phyloP scores from a whole-genome alignment of 2,329 filamentous ascomycete genomes.

The Cladosporium sp. region DNA sequence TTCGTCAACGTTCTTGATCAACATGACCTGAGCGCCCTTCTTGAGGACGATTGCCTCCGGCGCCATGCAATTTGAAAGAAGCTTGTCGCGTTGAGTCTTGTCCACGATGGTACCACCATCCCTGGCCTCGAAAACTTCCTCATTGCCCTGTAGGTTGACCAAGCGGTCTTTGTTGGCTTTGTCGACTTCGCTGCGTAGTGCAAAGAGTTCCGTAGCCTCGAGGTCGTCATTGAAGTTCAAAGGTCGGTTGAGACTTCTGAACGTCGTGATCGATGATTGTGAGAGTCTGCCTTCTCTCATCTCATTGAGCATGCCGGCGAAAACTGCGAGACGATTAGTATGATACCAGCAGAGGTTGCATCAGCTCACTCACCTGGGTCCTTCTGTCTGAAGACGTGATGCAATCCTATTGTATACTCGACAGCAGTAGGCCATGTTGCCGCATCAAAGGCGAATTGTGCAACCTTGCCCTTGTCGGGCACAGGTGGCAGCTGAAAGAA shows the following conservation, averaged over 20 bases:
- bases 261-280: slow-evolving; percentile 69
- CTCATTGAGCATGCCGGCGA: slow-evolving; percentile 94
- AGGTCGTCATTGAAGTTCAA: slow-evolving; percentile 70
- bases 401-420: slow-evolving; percentile 91
- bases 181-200: slow-evolving; percentile 86
- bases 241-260: slow-evolving; percentile 67
- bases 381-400: slow-evolving; percentile 93
- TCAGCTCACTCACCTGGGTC: slow-evolving; percentile 58
- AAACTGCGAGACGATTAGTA: slow-evolving; percentile 51
- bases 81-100: slow-evolving; percentile 63
- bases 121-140: slow-evolving; percentile 64
- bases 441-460: slow-evolving; percentile 91
- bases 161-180: slow-evolving; percentile 75
- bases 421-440: slow-evolving; percentile 89
- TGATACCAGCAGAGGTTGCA: no score
- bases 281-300: slow-evolving; percentile 87
- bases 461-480: slow-evolving; percentile 67
- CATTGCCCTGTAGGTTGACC: slow-evolving; percentile 63
- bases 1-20: slow-evolving; percentile 99
- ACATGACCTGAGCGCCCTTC: slow-evolving; percentile 93
- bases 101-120: slow-evolving; percentile 71
- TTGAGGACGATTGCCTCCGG: slow-evolving; percentile 77
- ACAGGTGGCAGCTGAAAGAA: slow-evolving; percentile 98
- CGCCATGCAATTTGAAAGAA: slow-evolving; percentile 90
- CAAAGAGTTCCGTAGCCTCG: slow-evolving; percentile 87